Base-by-base conservation (phyloP, 495 filamentous ascomycete species). In the Eremomyces bilateralis region DNA sequence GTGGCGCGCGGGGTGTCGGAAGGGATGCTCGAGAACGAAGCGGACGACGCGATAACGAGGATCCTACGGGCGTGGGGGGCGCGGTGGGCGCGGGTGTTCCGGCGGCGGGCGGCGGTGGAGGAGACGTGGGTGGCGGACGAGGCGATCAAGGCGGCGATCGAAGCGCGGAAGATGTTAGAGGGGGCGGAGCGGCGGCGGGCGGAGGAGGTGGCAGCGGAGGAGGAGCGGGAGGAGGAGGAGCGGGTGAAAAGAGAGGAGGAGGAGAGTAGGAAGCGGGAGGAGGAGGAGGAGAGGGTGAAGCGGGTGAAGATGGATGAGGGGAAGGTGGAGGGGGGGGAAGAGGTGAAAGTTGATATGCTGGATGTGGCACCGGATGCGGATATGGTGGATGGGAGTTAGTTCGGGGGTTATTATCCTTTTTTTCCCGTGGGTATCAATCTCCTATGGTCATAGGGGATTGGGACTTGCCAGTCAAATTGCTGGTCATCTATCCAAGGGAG, bases 31-130 rank as follows among this genome's bases (percentile, higher is more conserved):
- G 69, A 72, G 50, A 76, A 50, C 53, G 60, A 60, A 17, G 58
- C 53, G 22, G 48, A 56, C 20, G 59, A 62, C 30, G 44, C 34
- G 4, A 56, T 59, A 38, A 67, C 79, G 43, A 66, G 62, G 36
- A 60, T 83, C 37, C 62, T 93, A 30, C 65, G 69, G 40, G 65
- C 66, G 37, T 94, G 85, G 88, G 85, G 74, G 2, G 65, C 68
- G 49, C 61, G 80, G 13, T 97, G 88, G 88, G 55, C 82, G 30
- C 64, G 76, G 28, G 84, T 85, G 1, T 93, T 91, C 49, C 60
- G 72, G 38, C 58, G 88, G 15, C 78, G 81, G 56, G 65, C 68
- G 39, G 77, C 71, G 13, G 80, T 95, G 31, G 82, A 93, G 55
- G 83, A 93, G 57, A 41, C 44, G n/a, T 41, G 54, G n/a, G 52